phyloP scores from a whole-genome alignment of 2,329 filamentous ascomycete species.

The Dryadomyces sulphureus region DNA sequence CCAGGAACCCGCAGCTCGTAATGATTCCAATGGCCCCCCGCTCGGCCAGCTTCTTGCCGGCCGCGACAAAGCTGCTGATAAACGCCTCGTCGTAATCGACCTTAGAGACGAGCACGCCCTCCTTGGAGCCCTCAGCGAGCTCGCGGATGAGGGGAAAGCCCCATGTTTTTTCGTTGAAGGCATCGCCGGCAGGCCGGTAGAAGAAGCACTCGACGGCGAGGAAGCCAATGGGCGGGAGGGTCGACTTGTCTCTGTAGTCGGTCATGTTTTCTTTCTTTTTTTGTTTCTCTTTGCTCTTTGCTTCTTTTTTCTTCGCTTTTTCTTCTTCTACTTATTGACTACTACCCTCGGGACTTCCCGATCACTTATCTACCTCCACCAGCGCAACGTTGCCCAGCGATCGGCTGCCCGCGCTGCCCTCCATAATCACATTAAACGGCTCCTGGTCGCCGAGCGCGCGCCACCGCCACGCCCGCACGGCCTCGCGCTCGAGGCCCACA shows the following conservation, averaged over 20 bases:
- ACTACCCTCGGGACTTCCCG: too few relatives aligned
- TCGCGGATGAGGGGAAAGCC: background rate
- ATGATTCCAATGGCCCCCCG: background rate
- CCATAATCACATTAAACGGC: conserved; percentile 11
- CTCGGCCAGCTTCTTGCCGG: background rate
- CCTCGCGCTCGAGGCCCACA: conserved; percentile 15
- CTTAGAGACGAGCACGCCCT: background rate
- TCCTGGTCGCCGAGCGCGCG: conserved; percentile 1
- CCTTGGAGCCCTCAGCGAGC: background rate
- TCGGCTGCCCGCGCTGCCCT: conserved; percentile 8
- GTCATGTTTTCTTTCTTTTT: background rate
- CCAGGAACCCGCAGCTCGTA: background rate
- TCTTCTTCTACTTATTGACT: background rate
- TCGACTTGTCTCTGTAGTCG: background rate
- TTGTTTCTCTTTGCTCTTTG: background rate
- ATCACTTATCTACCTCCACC: too few relatives aligned
- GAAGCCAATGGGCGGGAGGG: background rate
- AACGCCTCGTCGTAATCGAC: background rate
- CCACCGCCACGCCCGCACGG: conserved; percentile 11
- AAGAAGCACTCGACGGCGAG: background rate
- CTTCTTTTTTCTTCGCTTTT: background rate
- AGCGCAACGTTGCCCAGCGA: conserved; percentile 10
- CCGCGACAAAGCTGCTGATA: background rate
- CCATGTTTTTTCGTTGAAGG: conserved; percentile 1
- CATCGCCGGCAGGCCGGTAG: background rate